These are phyloP conservation scores for Aspergillus terreus DNA, from an alignment of 2,329 filamentous ascomycete genomes.

Conservation along the genomic window DNA sequence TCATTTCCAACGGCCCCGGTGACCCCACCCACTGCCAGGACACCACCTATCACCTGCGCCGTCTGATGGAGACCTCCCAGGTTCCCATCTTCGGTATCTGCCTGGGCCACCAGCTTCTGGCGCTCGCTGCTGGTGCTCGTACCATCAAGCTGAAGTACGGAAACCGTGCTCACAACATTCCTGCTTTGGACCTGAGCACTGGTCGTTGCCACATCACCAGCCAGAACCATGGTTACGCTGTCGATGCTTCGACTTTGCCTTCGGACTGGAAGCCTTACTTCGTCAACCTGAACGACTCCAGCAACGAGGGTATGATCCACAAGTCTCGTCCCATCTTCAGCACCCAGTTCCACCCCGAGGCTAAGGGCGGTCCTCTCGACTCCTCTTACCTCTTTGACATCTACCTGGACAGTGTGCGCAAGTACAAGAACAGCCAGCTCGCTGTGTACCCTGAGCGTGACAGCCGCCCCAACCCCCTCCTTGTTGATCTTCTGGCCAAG, in stretches of 20 bases:
- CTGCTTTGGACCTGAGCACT: conserved; percentile 87
- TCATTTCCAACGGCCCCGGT: conserved; percentile 98
- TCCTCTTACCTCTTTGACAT: conserved; percentile 94
- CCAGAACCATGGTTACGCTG: conserved; percentile 97
- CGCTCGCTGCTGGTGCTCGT: conserved; percentile 78
- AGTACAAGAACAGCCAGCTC: conserved; percentile 80
- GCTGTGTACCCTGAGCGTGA: conserved; percentile 70
- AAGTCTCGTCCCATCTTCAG: conserved; percentile 94
- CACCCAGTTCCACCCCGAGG: conserved; percentile 98
- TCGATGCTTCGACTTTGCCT: conserved; percentile 78
- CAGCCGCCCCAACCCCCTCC: conserved; percentile 79
- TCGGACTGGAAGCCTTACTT: conserved; percentile 96
- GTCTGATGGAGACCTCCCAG: conserved; percentile 85
- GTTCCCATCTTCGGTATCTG: conserved; percentile 97
- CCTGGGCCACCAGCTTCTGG: conserved; percentile 92
- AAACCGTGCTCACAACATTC: conserved; percentile 98
- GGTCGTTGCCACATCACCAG: conserved; percentile 98
- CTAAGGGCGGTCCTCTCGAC: conserved; percentile 94
- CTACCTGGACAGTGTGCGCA: conserved; percentile 83
- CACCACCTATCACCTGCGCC: conserved; percentile 86
- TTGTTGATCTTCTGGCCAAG: conserved; percentile 88
- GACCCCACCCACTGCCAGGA: conserved; percentile 96
- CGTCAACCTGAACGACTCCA: conserved; percentile 94
- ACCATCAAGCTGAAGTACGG: conserved; percentile 99
- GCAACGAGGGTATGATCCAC: conserved; percentile 97